Conservation (phyloP, 768 basidiomycete genomes). For the Termitomyces sp. region DNA sequence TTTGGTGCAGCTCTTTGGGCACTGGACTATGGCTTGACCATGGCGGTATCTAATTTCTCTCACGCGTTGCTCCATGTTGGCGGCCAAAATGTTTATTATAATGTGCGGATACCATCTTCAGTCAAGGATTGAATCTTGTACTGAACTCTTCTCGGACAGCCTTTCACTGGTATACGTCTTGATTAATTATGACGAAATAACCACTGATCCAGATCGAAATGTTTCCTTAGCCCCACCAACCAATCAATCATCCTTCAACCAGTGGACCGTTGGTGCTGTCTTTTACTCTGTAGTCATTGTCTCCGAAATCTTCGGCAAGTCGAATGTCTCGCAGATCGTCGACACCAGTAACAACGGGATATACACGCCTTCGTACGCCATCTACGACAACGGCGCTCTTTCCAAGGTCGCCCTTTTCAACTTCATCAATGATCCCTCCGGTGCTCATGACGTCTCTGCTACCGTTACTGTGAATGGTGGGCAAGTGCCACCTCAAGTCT, state of each 20-base stretch:
- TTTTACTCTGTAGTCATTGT: slow-evolving; percentile 71
- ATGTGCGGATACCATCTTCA: slow-evolving; percentile 33
- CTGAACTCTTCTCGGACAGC: slow-evolving; percentile 35
- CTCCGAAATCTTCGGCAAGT: slow-evolving; percentile 65
- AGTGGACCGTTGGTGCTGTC: slow-evolving; percentile 71
- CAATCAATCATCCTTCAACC: slow-evolving; percentile 48
- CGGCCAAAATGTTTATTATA: slow-evolving; percentile 65
- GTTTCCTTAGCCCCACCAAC: slow-evolving; percentile 33
- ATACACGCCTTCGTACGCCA: slow-evolving; percentile 62
- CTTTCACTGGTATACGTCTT: slow-evolving; percentile 42
- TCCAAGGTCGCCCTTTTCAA: slow-evolving; percentile 68
- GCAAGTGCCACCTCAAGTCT: slow-evolving; percentile 38
- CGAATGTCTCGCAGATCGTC: slow-evolving; percentile 57
- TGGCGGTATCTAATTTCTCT: slow-evolving; percentile 54
- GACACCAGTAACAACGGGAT: slow-evolving; percentile 53
- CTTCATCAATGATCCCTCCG: slow-evolving; percentile 56
- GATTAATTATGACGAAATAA: not conserved
- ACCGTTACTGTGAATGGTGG: slow-evolving; percentile 42
- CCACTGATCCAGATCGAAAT: not conserved
- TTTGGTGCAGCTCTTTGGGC: slow-evolving; percentile 65
- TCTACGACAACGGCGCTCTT: slow-evolving; percentile 66
- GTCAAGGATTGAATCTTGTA: slow-evolving; percentile 12
- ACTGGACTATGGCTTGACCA: slow-evolving; percentile 56
- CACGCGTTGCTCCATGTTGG: slow-evolving; percentile 54
- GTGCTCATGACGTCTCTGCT: slow-evolving; percentile 46